These are phyloP conservation scores for Talaromyces sp. DNA, from an alignment of 2,329 filamentous ascomycete genomes.

Conservation along the genomic window DNA sequence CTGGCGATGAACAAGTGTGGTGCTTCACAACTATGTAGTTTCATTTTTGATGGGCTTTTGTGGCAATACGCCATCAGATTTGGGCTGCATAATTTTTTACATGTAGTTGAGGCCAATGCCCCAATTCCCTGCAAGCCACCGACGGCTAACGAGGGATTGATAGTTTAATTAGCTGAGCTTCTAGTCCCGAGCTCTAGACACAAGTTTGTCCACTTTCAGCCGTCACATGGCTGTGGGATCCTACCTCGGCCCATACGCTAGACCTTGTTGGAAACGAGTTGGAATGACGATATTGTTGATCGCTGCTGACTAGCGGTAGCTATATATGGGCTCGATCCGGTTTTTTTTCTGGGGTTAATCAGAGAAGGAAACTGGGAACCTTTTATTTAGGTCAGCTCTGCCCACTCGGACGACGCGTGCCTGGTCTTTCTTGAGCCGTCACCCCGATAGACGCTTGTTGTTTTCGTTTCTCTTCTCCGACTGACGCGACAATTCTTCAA, in stretches of 20 bases:
- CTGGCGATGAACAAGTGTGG: background rate
- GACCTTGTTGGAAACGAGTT: background rate
- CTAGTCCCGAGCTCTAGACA: background rate
- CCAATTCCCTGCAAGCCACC: background rate
- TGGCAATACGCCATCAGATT: background rate
- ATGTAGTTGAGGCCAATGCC: background rate
- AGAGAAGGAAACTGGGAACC: background rate
- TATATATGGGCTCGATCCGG: background rate
- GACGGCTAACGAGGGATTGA: background rate
- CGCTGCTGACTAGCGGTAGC: background rate
- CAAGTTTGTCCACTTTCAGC: background rate
- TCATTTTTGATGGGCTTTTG: background rate
- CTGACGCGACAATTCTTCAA: background rate
- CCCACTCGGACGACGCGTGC: background rate
- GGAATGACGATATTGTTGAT: background rate
- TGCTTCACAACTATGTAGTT: background rate
- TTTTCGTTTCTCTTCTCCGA: background rate
- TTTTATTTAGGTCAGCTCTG: background rate
- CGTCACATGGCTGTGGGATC: background rate
- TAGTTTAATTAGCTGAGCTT: background rate
- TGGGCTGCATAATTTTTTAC: background rate
- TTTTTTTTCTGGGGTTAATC: background rate
- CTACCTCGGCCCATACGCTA: background rate
- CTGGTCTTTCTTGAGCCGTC: background rate
- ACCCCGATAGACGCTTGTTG: background rate